Base-by-base conservation (phyloP, 495 filamentous ascomycete species). In the Penicillium steckii region DNA sequence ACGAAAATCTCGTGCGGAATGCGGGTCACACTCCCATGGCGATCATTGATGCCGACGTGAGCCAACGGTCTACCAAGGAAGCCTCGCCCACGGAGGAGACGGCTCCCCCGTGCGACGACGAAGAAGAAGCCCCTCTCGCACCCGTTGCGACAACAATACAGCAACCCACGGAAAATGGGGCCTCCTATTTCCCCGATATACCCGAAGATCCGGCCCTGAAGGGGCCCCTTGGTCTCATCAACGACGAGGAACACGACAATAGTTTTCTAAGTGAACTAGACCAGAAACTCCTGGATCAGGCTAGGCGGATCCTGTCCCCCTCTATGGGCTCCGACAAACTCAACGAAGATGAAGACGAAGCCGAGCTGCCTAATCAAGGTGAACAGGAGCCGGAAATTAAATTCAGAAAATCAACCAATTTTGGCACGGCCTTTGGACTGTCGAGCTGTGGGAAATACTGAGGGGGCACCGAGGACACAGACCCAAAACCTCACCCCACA, bases 361-460 rank as follows among this genome's bases (percentile, higher is more conserved):
- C 46, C 9, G 69, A 71, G 26, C 17, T 54, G 12, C 47, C 62
- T 56, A 46, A 52, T 43, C 66, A 67, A 25, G 69, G 65, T 4
- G 71, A 78, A n/a, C 73, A 75, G 44, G 80, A 83, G 12, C 73
- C 84, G 19, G 78, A 80, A 30, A 65, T 85, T 32, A 84, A 78
- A 62, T 68, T 87, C 55, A 85, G 74, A 49, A 69, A 68, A 13
- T 76, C 76, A n/a, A 81, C 69, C 42, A 87, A 87, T 62, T 87
- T 87, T 70, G 84, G 84, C 32, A 74, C 72, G 21, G 74, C 72
- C 7, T 78, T 76, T 67, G 74, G 74, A 56, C 40, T 59, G 41
- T 60, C 66, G 15, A 57, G 54, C 37, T 52, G 40, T 23, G 53
- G 63, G 40, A 43, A 56, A 46, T 38, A 60, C 35, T 60, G 46